Base-by-base conservation (phyloP, 257 asterid genomes). In the Solanum tarapatanum region DNA sequence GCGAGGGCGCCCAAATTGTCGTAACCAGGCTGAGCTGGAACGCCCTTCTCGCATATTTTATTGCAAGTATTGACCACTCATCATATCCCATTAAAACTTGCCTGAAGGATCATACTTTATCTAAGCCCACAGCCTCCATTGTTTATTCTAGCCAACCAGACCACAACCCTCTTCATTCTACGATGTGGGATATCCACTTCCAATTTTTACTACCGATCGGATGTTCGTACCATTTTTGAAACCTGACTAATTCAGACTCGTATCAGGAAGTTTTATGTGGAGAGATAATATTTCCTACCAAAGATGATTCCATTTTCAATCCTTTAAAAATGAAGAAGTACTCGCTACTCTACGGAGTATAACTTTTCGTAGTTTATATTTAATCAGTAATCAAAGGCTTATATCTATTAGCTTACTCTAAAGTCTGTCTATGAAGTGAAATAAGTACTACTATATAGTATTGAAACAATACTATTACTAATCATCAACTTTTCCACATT, bases 1-100 rank as follows among this genome's bases (percentile, higher is more conserved):
- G 32, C 68, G 90, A 36, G 94, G 86, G 91, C 43, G 93, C 90
- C 93, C 95, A 85, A 13, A 11, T 86, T 91, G 98, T 95, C 98
- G 95, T 94, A 94, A 93, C 90, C 48, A 92, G 96, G 95, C 94
- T 80, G 86, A 89, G 94, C 94, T 41, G n/a, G 82, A 24, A 83
- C 96, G 89, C 96, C 92, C 96, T 14, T 94, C 94, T 94, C 92
- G 93, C 96, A 93, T 89, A 2, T 90, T 93, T 80, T 0, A 4
- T 19, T 92, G 96, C 96, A 85, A 94, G 94, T 17, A 3, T 86
- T 87, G 85, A 92, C 97, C 97, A 87, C 97, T 94, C 97, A 88
- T 95, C 98, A 95, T 33, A 72, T 92, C 97, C 93, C 96, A 80
- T 87, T 89, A 35, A 88, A 93, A 91, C 93, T 87, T 91, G 95